Base-by-base conservation (phyloP, 2,329 filamentous ascomycete species). In the Mycosphaerella arachidis region DNA sequence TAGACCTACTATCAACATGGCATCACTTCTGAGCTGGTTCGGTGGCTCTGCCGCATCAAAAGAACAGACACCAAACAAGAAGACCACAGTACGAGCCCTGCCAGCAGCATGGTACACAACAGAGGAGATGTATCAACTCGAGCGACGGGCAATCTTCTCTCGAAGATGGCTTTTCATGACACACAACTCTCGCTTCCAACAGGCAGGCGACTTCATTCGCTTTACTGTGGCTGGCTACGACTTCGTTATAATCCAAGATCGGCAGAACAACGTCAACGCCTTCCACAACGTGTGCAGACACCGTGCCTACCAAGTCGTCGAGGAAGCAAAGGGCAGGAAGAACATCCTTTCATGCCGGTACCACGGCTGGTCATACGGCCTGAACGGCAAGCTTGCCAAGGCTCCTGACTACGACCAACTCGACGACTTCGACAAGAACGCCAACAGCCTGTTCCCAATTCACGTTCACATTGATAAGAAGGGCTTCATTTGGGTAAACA, bases 291-390 rank as follows among this genome's bases (percentile, higher is more conserved):
- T 63, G 12, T 67, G 65, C 46, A 56, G 65, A 3, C 84, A 86
- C 69, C 77, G 84, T 1, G 84, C 84, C 29, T 86, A 82, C 67
- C 81, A 82, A 0, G 78, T 86, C 6, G 81, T 84, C 5, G 77
- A 79, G 52, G 76, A 81, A 1, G 10, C 27, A 29, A 71, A 76
- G 10, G 84, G 84, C 3, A 78, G 77, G 48, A 78, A 77, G 53
- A 76, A 73, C 61, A 78, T 86, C 18, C 76, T 86, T 20, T 75
- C 80, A 0, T 86, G 84, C 74, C 80, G 81, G 56, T 86, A 86
- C 64, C 84, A 86, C 66, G 83, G 83, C 27, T 86, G 84, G 84
- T 83, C 82, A 1, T 86, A 86, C 60, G 80, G 83, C 51, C 74
- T 83, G 1, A 77, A 75, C 27, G 84, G 84, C 9, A 80, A 81